Base-by-base conservation (phyloP, 306 rosid genomes). In the Rubus parviflorus region DNA sequence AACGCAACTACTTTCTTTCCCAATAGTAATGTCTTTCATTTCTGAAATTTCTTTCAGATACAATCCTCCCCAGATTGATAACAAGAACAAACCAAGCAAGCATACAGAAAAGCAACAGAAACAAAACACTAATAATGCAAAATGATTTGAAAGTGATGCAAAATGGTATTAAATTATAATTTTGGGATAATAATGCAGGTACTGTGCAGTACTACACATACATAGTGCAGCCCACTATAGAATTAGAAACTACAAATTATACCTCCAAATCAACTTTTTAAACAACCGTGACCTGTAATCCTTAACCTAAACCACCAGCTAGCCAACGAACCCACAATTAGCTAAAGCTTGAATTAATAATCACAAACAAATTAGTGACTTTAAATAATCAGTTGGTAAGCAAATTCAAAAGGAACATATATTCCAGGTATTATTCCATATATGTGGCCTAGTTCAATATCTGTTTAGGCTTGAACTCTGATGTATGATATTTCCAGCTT, bases 281-380 rank as follows among this genome's bases (percentile, higher is more conserved):
- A 13, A 12, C 48, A 72, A 37, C 63, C 63, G 12, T 52, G 75
- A 53, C 51, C 63, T 72, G 75, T 14, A 63, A 35, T 72, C 40
- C 67, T 60, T 74, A 43, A 74, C 49, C 54, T 8, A 60, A 74
- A 73, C 53, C 69, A 60, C 70, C 45, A 45, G 42, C 67, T 17
- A 30, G 42, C 67, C 40, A 30, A 61, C 78, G 2, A 64, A 61
- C 9, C 68, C 57, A 11, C 56, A 60, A 60, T 45, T 46, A 58
- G 57, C 69, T 23, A 15, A 73, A 74, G 70, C 46, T 38, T 64
- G 6, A 64, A 30, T 30, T 30, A 30, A 38, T 37, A 15, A 38
- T 14, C 41, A 30, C 42, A 23, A 30, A 10, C 30, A 57, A 60
- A 60, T 40, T 12, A 60, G 0, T 13, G 41, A 60, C 22, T 60